Conservation (phyloP, 257 asterid species). For the Solanum stenotomum region DNA sequence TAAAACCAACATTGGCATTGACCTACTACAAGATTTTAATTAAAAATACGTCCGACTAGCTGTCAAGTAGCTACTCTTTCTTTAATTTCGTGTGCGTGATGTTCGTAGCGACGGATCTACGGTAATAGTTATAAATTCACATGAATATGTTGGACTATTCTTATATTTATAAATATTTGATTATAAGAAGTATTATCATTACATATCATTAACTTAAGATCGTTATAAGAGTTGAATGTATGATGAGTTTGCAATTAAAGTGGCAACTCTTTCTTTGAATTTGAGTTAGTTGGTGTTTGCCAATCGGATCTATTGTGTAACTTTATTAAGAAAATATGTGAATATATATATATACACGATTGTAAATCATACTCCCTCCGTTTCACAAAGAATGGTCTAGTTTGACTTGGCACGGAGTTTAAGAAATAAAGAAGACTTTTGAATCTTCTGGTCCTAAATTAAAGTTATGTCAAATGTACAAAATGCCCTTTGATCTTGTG, state of each 20-base stretch:
- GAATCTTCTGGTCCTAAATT: too few species aligned
- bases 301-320: neutral
- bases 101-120: neutral
- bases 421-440: too few species aligned
- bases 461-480: too few species aligned
- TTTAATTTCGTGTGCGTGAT: neutral
- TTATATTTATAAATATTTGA: neutral
- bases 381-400: too few species aligned
- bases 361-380: too few species aligned
- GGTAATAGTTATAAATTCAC: neutral
- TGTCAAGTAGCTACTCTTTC: neutral
- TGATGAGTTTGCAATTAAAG: neutral
- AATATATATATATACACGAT: neutral
- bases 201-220: neutral
- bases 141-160: neutral
- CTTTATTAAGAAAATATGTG: neutral
- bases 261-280: neutral
- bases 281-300: neutral
- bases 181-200: neutral
- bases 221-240: neutral
- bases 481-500: too few species aligned
- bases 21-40: neutral
- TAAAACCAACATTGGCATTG: neutral
- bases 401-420: too few species aligned
- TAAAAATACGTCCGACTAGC: neutral